Evolutionary conservation across 176 grass and related monocot genomes (phyloP), one percentile per base, ranked within the genome.

Genomic region (Aegilops speltoides): DNA sequence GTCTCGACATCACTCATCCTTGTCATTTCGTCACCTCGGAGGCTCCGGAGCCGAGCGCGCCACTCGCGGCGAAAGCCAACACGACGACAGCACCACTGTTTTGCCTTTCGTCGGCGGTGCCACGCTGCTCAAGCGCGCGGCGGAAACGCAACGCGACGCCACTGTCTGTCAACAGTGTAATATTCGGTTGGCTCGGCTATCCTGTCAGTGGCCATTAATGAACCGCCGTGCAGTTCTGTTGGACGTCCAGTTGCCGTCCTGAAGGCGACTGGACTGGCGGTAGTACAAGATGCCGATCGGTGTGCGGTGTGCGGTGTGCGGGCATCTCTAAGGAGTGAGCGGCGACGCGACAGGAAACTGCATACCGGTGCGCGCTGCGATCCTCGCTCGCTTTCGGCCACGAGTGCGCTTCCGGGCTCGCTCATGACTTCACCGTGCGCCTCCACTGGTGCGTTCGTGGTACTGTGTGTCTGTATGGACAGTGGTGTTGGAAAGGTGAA

Each of bases 301-400:
- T 11, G 40, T 41, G 40, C 40, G 36, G 20, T 12, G 38, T 22
- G 36, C 40, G 38, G 8, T 40, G 37, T 23, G 65, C 8, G 62
- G 80, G 59, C 78, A 43, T 16, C 7, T 23, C 41, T n/a, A 45
- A 40, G 32, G 76, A 28, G 66, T 80, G 12, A 76, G 26, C 70
- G 37, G 25, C 54, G 36, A 85, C 41, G 8, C 3, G 45, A 85
- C 88, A 22, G 28, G 17, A 50, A 54, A 70, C 8, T 40, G 87
- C 14, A 1, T 2, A 33, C 69, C 54, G 37, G 26, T 40, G 79
- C 15, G 40, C 17, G 4, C 57, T 37, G 40, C 17, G 4, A 3
- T n/a, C 17, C 59, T 43, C 24, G 4, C 33, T 33, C n/a, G 7
- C 87, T 85, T 89, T 75, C 67, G 82, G 50, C 16, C 16, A 19